Conservation (phyloP, 345 rosid genomes). For the Camelina laxa region DNA sequence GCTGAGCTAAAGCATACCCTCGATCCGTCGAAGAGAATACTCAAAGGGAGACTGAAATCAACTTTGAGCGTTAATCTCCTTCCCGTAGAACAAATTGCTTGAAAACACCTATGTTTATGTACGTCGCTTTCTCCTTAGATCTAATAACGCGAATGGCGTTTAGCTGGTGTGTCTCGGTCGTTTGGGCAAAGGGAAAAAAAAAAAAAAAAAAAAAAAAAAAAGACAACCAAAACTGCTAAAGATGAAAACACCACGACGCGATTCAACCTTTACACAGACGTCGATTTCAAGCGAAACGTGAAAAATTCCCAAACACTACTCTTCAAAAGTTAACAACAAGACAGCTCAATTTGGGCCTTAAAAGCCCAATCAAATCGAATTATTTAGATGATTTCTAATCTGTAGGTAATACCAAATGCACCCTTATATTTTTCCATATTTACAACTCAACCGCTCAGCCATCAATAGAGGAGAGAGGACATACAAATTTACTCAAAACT, state of each 20-base stretch:
- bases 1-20: constrained; percentile 41
- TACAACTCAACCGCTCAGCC: not conserved
- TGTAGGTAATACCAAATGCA: not conserved
- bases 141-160: constrained; percentile 40
- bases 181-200: constrained; percentile 8
- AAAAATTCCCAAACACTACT: constrained; percentile 13
- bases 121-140: constrained; percentile 39
- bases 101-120: not conserved
- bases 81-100: constrained; percentile 5
- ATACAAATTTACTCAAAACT: not conserved
- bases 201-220: not conserved
- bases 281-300: constrained; percentile 22
- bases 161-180: constrained; percentile 39
- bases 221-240: constrained; percentile 11
- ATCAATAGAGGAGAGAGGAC: not conserved
- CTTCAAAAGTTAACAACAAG: not conserved
- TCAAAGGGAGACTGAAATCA: constrained; percentile 32
- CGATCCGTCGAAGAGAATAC: constrained; percentile 6
- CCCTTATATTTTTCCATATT: not conserved
- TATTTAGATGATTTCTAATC: not conserved
- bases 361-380: constrained; percentile 12
- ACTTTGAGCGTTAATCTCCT: constrained; percentile 22
- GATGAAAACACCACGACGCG: constrained; percentile 27
- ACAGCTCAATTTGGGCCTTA: constrained; percentile 23
- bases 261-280: constrained; percentile 29